Evolutionary conservation across 768 basidiomycete genomes (phyloP), one percentile per base, ranked within the genome.

Genomic region (Rubroboletus pulcherrimus): DNA sequence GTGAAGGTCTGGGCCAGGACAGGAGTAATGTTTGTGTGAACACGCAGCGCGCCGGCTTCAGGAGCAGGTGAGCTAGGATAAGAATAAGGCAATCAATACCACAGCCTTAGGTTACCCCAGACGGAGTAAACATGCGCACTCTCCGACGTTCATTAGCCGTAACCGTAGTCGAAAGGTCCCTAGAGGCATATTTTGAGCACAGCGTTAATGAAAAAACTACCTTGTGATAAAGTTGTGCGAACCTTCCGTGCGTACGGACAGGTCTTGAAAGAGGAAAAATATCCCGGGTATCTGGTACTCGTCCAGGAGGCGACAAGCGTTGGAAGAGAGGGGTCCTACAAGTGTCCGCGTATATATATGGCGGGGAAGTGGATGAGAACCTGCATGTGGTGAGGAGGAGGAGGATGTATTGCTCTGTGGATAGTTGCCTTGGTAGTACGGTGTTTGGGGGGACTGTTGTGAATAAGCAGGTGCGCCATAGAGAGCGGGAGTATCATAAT

Each of bases 231-330:
- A 69, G 70, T 65, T 66, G 48, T 50, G 51, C 66, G 66, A 71
- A 87, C 91, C 91, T 81, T 98, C 95, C 19, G 91, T 95, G 54
- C 95, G 83, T 46, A 98, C 89, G 44, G 91, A 93, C 50, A 98
- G 74, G 74, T 97, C 95, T 69, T 93, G 93, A 74, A 95, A 93
- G 58, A 97, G 85, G 76, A 97, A 98, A 73, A 93, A 98, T 59
- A 97, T 87, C 7, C 94, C 95, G 49, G 83, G 80, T 58, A 86
- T 85, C 57, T 89, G 86, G 70, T 93, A 84, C 66, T 93, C 90
- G 67, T 96, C 93, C 54, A 84, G 74, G 49, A 97, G 78, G 48
- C 87, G 84, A 70, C 87, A 89, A 15, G 92, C 94, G 67, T 91
- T 91, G 31, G 92, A 85, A 17, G 88, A 88, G 15, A 96, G 78